Percentiles rank a stretch among this genome's conserved stretches.
Evolutionary conservation across 176 grass and related monocot species (phyloP).

Genomic region (Cymbopogon citratus): DNA sequence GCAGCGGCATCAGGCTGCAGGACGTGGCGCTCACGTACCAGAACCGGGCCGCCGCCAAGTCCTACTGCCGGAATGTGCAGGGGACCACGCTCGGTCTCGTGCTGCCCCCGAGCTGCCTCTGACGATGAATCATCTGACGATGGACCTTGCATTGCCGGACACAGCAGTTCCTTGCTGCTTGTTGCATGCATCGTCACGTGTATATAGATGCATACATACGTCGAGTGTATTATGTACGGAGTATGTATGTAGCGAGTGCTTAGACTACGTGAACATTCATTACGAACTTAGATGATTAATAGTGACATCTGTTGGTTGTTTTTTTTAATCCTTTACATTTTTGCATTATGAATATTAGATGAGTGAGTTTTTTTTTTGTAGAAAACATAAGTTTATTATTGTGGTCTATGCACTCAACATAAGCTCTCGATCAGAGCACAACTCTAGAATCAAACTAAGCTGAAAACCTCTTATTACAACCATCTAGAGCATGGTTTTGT

Average conservation of each 20-base stretch:
- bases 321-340: neutral
- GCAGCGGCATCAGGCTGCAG: constrained; percentile 66
- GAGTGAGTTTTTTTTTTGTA: neutral
- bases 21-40: constrained; percentile 57
- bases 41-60: constrained; percentile 13
- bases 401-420: neutral
- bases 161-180: too few species aligned
- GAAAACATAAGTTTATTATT: neutral
- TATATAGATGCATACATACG: neutral
- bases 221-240: neutral
- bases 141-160: neutral
- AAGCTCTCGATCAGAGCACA: neutral
- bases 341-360: neutral
- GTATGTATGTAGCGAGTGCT: neutral
- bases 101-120: constrained; percentile 62
- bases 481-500: too few species aligned
- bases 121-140: constrained; percentile 16
- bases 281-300: neutral
- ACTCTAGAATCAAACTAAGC: too few species aligned
- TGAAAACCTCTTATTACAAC: too few species aligned
- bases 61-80: constrained; percentile 52
- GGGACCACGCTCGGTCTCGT: constrained; percentile 49
- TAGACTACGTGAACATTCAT: neutral
- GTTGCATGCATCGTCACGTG: neutral
- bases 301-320: neutral